Evolutionary conservation across 179 eudicot genomes (phyloP).

Genomic region (Corrigiola litoralis): DNA sequence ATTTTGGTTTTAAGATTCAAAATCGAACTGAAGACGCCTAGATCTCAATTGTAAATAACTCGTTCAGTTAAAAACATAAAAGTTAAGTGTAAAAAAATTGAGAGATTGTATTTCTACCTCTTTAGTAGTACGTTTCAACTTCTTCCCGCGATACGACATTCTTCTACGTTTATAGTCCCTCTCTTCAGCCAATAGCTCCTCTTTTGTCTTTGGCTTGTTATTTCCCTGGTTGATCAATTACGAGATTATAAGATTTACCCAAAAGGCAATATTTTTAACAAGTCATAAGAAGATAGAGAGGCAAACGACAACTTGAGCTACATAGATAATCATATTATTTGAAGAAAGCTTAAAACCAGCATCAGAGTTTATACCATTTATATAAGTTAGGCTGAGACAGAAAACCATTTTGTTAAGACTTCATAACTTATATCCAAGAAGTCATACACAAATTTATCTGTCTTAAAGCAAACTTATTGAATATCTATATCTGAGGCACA

Average conservation of each 20-base stretch:
- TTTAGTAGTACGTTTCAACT: constrained; percentile 64
- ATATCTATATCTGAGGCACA: too few species aligned
- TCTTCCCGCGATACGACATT: constrained; percentile 97
- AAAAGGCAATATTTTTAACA: background rate
- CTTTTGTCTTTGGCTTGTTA: constrained; percentile 58
- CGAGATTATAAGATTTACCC: background rate
- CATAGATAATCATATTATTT: background rate
- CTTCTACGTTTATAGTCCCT: constrained; percentile 97
- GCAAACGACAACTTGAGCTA: background rate
- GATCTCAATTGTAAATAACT: background rate
- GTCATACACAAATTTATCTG: too few species aligned
- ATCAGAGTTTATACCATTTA: too few species aligned
- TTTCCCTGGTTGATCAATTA: constrained; percentile 40
- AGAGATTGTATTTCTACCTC: constrained; percentile 43
- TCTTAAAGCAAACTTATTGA: too few species aligned
- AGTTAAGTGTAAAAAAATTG: background rate
- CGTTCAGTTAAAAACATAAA: background rate
- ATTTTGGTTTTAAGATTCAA: too few species aligned
- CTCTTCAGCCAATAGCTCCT: constrained; percentile 93
- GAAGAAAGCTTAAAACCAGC: background rate
- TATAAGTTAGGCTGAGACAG: too few species aligned
- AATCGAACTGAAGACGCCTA: background rate
- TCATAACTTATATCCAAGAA: too few species aligned
- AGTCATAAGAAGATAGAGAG: background rate
- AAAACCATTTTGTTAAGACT: too few species aligned